Percentiles rank a stretch among this genome's conserved stretches.
phyloP scores from a whole-genome alignment of 140 eudicot genomes.

The Oenanthe javanica region DNA sequence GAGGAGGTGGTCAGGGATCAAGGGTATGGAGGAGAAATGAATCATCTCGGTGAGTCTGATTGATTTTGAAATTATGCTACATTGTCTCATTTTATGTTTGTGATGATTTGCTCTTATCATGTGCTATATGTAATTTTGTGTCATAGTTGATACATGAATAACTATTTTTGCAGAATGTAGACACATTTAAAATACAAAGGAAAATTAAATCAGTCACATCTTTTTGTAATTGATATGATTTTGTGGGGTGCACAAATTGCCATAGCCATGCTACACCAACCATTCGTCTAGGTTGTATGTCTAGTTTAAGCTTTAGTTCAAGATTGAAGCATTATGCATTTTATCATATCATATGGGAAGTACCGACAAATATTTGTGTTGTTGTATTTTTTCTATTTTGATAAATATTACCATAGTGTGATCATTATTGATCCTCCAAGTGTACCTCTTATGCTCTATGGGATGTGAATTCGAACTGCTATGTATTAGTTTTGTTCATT shows the following conservation, averaged over 20 bases:
- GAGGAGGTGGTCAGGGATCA: conserved; percentile 85
- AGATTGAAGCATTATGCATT: not conserved
- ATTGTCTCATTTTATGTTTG: not conserved
- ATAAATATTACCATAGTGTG: not conserved
- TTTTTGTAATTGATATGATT: not conserved
- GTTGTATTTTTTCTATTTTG: not conserved
- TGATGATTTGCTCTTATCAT: not conserved
- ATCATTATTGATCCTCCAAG: not conserved
- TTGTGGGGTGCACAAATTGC: not conserved
- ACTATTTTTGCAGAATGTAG: not conserved
- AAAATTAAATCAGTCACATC: not conserved
- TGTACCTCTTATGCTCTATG: not conserved
- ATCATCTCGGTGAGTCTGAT: conserved; percentile 70
- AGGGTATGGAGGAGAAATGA: conserved; percentile 93
- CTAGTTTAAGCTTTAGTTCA: not conserved
- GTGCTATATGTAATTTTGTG: not conserved
- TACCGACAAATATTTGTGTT: not conserved
- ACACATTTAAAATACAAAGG: not conserved
- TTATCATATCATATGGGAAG: not conserved
- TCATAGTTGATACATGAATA: not conserved
- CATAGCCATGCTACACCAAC: not conserved
- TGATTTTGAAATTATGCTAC: not conserved
- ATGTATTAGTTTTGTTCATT: not conserved
- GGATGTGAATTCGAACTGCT: not conserved
- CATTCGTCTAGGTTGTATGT: not conserved